Base-by-base conservation (phyloP, 2,329 filamentous ascomycete genomes). In the Monilinia laxa region DNA sequence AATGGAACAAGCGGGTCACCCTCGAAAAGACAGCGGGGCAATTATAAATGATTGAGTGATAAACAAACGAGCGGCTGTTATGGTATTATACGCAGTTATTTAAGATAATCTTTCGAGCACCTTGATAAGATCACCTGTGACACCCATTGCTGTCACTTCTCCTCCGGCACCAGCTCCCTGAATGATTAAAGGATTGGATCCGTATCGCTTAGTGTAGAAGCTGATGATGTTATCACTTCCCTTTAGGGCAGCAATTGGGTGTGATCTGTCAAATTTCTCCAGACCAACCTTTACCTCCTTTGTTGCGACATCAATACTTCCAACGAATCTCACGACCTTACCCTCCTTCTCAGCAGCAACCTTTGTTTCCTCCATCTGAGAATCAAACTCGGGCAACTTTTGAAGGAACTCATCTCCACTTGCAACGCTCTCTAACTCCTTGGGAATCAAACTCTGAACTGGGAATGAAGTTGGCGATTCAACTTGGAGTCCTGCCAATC, bases 221-320 rank as follows among this genome's bases (percentile, higher is more conserved):
- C 90, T 96, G 77, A 99, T 97, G 77, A 99, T 96, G 82, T 99
- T 99, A 78, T 98, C 95, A 78, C 93, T 98, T 47, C 95, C 95
- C 85, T 97, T 96, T 67, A 99, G 84, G 58, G 91, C 90, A 18
- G 95, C 95, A 80, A 99, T 97, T 16, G 95, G 91, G 76, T 96
- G 92, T 68, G 90, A 91, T 73, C 87, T 87, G 72, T 96, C 93
- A 73, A 93, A 93, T 80, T 90, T 91, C 83, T 97, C 90, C 71
- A 99, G 80, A 2, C 95, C 94, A 67, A 99, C 95, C 82, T 93
- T 96, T 78, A 98, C 90, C 73, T 88, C 82, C 77, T 92, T 90
- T 69, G 84, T 85, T n/a, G 81, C 84, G 54, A 97, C 88, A 76
- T 99, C 93, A 69, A 98, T 91, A 77, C 91, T 96, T 59, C 95